Conservation (phyloP, 805 yeast species). For the Pichia phayaonensis region DNA sequence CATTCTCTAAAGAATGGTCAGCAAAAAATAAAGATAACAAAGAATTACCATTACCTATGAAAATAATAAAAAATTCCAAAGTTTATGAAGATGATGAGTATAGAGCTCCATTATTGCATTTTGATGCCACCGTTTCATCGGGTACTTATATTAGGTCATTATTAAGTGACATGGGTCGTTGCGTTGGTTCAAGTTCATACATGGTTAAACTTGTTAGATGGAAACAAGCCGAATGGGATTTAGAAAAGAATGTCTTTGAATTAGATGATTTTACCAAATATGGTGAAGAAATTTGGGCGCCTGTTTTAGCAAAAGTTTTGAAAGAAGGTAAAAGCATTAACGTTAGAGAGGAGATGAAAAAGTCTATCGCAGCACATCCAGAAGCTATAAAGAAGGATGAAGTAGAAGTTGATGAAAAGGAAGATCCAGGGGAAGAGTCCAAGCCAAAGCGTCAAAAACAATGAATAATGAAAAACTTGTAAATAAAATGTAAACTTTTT, state of each 20-base stretch:
- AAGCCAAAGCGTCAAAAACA: constrained; percentile 1
- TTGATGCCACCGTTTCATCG: constrained; percentile 76
- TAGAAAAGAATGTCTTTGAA: constrained; percentile 61
- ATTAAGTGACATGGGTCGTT: constrained; percentile 81
- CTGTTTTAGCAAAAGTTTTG: constrained; percentile 49
- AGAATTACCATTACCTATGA: constrained; percentile 30
- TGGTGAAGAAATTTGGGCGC: constrained; percentile 63
- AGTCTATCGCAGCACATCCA: constrained; percentile 19
- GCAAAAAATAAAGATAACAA: constrained; percentile 32
- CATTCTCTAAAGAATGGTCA: constrained; percentile 50
- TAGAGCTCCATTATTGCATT: constrained; percentile 63
- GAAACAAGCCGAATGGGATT: constrained; percentile 78
- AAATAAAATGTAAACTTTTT: background rate
- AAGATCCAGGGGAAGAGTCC: background rate
- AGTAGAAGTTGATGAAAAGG: constrained; percentile 4
- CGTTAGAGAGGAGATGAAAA: constrained; percentile 32
- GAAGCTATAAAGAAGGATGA: constrained; percentile 8
- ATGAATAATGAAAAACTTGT: background rate
- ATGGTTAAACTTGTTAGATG: constrained; percentile 76
- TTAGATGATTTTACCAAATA: constrained; percentile 56
- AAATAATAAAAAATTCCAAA: constrained; percentile 30
- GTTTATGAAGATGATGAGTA: constrained; percentile 31
- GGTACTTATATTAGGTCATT: constrained; percentile 93
- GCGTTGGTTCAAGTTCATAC: constrained; percentile 72
- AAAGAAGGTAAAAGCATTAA: constrained; percentile 32